These are phyloP conservation scores for Mycothermus thermophilus DNA, from an alignment of 495 filamentous ascomycete genomes.

Conservation along the genomic window DNA sequence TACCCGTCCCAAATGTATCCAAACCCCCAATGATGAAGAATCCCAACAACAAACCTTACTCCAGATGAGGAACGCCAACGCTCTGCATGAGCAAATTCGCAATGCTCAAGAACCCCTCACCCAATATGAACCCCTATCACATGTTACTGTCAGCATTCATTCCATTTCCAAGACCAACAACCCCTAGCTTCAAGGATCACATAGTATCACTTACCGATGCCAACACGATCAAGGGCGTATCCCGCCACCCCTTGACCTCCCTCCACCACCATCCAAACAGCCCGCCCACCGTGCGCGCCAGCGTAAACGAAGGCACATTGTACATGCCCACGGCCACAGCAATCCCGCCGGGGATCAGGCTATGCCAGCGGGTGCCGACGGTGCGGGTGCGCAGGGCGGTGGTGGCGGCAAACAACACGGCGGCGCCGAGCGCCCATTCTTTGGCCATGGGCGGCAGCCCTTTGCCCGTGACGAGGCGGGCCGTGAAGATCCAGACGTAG, in stretches of 20 bases:
- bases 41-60: conserved; percentile 23
- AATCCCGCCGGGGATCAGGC: conserved; percentile 77
- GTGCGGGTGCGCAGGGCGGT: conserved; percentile 51
- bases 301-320: conserved; percentile 89
- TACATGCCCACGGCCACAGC: conserved; percentile 97
- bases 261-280: conserved; percentile 74
- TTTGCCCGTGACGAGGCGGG: conserved; percentile 82
- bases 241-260: conserved; percentile 32
- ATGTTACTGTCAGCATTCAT: not conserved
- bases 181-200: not conserved
- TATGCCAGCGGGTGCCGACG: conserved; percentile 34
- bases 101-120: conserved; percentile 89
- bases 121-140: conserved; percentile 67
- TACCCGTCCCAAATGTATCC: not conserved
- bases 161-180: not conserved
- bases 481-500: conserved; percentile 95
- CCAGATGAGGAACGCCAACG: conserved; percentile 58
- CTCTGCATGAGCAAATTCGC: conserved; percentile 77
- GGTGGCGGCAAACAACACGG: conserved; percentile 49
- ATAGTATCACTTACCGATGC: conserved; percentile 34
- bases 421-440: conserved; percentile 61
- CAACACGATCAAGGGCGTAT: conserved; percentile 44
- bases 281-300: conserved; percentile 78
- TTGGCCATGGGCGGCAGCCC: conserved; percentile 72
- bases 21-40: too few relatives aligned